Evolutionary conservation across 306 rosid genomes (phyloP).

Genomic region (Ammopiptanthus mongolicus): DNA sequence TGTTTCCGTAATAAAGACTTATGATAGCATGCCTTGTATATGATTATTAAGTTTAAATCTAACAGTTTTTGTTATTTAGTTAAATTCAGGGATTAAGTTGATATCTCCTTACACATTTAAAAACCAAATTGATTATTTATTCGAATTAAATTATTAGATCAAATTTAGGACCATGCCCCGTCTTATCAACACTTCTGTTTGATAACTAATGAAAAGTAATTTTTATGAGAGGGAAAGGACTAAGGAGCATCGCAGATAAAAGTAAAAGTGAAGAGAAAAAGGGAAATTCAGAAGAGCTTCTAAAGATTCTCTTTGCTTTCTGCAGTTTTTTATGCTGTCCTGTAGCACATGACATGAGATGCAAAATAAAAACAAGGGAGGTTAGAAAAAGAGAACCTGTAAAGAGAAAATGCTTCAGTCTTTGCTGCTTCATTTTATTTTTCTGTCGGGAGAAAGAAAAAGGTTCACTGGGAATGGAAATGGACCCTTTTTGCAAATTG

Average conservation of each 20-base stretch:
- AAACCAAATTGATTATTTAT: too few relatives aligned
- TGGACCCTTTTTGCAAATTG: not conserved
- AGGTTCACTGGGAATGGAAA: not conserved
- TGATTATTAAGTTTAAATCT: too few relatives aligned
- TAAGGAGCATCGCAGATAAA: conserved; percentile 24
- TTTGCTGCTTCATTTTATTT: conserved; percentile 1
- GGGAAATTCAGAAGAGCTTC: conserved; percentile 20
- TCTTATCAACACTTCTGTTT: not conserved
- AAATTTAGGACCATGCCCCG: too few relatives aligned
- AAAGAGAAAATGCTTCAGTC: not conserved
- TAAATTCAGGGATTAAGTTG: too few relatives aligned
- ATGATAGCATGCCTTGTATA: too few relatives aligned
- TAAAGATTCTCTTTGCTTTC: conserved; percentile 45
- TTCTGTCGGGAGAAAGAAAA: not conserved
- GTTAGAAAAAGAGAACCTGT: not conserved
- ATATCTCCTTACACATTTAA: too few relatives aligned
- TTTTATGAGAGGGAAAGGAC: conserved; percentile 38
- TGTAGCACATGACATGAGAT: conserved; percentile 34
- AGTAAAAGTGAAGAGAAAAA: not conserved
- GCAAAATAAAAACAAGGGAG: not conserved
- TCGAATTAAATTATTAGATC: too few relatives aligned
- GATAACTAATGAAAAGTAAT: not conserved
- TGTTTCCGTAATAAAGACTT: too few relatives aligned
- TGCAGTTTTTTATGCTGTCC: conserved; percentile 27
- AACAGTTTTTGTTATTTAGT: too few relatives aligned